Base-by-base conservation (phyloP, 345 rosid genomes). In the Erucastrum elatum region DNA sequence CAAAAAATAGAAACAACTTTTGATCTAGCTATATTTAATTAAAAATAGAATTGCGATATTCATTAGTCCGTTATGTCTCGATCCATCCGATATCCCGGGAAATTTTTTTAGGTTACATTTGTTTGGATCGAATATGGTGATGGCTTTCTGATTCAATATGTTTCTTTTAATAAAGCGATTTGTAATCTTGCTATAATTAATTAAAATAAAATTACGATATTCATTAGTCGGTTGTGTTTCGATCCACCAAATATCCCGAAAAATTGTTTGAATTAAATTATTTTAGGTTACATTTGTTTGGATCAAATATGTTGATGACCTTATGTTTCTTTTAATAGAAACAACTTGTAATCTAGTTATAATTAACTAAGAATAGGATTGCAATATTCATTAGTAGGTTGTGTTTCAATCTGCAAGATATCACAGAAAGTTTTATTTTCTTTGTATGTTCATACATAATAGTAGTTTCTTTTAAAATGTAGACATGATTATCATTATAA, bases 81-180 rank as follows among this genome's bases (percentile, higher is more conserved):
- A 21, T 21, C 21, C 21, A 21, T 21, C 21, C 21, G 21, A 21
- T 21, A 21, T 21, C 21, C 21, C 21, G 21, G 21, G 21, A 49
- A 49, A 46, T 46, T 46, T 16, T n/a, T 49, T 49, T 49, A 16
- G 15, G 17, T 49, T 49, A 13, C 17, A n/a, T 72, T 58, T 55
- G 68, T 66, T 77, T 72, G 5, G 31, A 59, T 33, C 30, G 64
- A 65, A 33, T 46, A 33, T 46, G 69, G 17, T 59, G 7, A 60
- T 59, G 46, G 66, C 11, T 26, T 61, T 68, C 5, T 27, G 35
- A 17, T 49, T 11, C 11, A 33, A 35, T 39, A 27, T 61, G 49
- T 72, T 74, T 67, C 58, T 68, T 62, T 74, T 51, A 21, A 21
- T 21, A 21, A 21, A 21, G 21, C 41, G 9, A 41, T 3, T 41